phyloP scores from a whole-genome alignment of 257 asterid species.

The Handroanthus guayacan region DNA sequence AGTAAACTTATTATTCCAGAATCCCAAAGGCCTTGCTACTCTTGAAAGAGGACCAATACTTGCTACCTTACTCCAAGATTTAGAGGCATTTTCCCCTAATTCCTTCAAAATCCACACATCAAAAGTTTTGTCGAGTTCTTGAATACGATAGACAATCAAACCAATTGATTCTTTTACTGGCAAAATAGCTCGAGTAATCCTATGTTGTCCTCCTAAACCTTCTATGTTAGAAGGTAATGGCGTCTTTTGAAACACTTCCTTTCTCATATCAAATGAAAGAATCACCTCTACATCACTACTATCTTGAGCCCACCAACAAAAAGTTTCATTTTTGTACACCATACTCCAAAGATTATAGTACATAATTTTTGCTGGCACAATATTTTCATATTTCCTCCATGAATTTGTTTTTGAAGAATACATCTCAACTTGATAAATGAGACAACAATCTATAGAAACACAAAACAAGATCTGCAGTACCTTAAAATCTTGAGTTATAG shows the following conservation, averaged over 20 bases:
- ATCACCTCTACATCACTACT: constrained; percentile 47
- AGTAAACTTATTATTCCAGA: constrained; percentile 50
- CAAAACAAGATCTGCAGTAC: constrained; percentile 61
- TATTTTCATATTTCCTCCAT: constrained; percentile 49
- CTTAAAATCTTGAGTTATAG: constrained; percentile 46
- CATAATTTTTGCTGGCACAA: constrained; percentile 56
- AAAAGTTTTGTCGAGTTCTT: constrained; percentile 45
- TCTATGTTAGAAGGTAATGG: constrained; percentile 50
- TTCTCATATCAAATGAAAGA: constrained; percentile 49
- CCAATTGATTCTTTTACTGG: constrained; percentile 50
- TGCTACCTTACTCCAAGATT: constrained; percentile 45
- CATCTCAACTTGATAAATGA: constrained; percentile 55
- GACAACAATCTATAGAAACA: constrained; percentile 24
- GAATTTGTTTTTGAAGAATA: constrained; percentile 44
- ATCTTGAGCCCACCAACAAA: constrained; percentile 81
- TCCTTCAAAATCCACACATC: constrained; percentile 57
- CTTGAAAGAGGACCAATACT: constrained; percentile 56
- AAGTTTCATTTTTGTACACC: constrained; percentile 53
- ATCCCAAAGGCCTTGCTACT: constrained; percentile 64
- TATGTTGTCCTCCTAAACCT: constrained; percentile 48
- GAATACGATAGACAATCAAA: constrained; percentile 50
- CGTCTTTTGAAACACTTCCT: constrained; percentile 48
- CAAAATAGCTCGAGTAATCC: constrained; percentile 56
- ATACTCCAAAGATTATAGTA: constrained; percentile 58
- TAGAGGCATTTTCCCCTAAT: constrained; percentile 18